Percentiles rank a stretch among this genome's conserved stretches.
These are phyloP conservation scores for Earliella scabrosa DNA, from an alignment of 1,284 basidiomycete species.

Conservation along the genomic window DNA sequence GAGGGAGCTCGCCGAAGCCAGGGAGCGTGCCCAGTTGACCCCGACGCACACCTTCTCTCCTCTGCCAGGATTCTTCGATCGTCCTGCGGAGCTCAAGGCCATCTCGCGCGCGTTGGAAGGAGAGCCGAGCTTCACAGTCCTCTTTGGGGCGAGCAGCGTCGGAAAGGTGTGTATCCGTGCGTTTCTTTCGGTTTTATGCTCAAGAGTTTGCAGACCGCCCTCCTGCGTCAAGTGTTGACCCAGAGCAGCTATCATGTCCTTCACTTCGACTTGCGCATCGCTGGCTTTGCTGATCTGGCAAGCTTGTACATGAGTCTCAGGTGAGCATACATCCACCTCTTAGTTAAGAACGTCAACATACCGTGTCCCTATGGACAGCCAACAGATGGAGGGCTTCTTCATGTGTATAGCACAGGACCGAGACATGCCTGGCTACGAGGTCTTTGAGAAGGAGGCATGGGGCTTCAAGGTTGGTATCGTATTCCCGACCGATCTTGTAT, in stretches of 20 bases:
- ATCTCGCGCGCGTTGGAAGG: conserved; percentile 68
- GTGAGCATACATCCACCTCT: conserved; percentile 13
- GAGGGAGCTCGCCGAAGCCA: conserved; percentile 68
- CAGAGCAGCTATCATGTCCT: conserved; percentile 73
- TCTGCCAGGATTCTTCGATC: conserved; percentile 72
- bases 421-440: conserved; percentile 66
- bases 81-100: conserved; percentile 66
- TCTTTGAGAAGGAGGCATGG: conserved; percentile 75
- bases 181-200: neutral
- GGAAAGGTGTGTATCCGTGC: conserved; percentile 64
- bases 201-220: conserved; percentile 56
- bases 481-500: neutral
- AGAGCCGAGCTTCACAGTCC: conserved; percentile 76
- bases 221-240: conserved; percentile 77
- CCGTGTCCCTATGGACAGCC: conserved; percentile 43
- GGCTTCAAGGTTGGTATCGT: conserved; percentile 69
- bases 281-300: conserved; percentile 79
- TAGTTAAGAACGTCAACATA: neutral
- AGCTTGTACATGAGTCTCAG: conserved; percentile 74
- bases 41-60: conserved; percentile 80
- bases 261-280: conserved; percentile 82
- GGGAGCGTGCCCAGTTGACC: conserved; percentile 66
- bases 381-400: conserved; percentile 83
- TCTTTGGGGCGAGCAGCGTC: conserved; percentile 81
- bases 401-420: conserved; percentile 52